Evolutionary conservation across 768 basidiomycete species (phyloP), one percentile per base, ranked within the genome.

Genomic region (Sarcodon sp.): DNA sequence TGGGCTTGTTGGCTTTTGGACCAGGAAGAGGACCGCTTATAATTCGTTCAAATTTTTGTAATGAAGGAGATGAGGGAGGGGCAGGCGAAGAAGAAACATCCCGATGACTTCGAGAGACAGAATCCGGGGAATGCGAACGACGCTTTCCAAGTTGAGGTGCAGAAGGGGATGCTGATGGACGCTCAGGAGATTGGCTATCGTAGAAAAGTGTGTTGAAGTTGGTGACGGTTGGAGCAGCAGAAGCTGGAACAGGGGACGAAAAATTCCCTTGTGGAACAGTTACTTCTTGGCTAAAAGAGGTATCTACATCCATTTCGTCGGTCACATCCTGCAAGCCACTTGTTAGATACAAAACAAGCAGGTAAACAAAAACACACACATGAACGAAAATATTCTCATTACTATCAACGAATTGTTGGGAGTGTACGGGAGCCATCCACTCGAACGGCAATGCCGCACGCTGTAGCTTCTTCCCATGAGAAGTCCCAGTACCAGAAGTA

Each of bases 301-400:
- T 71, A 59, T 90, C 87, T 34, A 89, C 73, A 53, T 90, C 87
- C 87, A 89, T 90, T 32, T 79, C 81, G 61, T 67, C 86, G 72
- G 54, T 78, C 75, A 38, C 65, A 41, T 41, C 39, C 39, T 41
- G 39, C 4, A 18, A 38, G 3, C 18, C 39, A 16, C 7, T 27
- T 41, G 39, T 13, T 13, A 38, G 18, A 38, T 15, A 16, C 39
- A 41, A 13, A 41, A 8, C 37, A 31, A 32, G 18, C 9, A 48
- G 27, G 50, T 60, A 50, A 65, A 58, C 39, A 39, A 15, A 39
- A 33, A 52, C 57, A 54, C 49, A 58, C 33, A 60, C 69, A 35
- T 57, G 56, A 13, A 57, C 56, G 50, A 62, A 61, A 41, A 63
- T 7, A 44, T 59, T 60, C 47, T 60, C 56, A 16, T 58, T 59